Percentiles rank a stretch among this genome's conserved stretches.
Conservation (phyloP, 352 stramenopile genomes). For the Lagenidium sp. region DNA sequence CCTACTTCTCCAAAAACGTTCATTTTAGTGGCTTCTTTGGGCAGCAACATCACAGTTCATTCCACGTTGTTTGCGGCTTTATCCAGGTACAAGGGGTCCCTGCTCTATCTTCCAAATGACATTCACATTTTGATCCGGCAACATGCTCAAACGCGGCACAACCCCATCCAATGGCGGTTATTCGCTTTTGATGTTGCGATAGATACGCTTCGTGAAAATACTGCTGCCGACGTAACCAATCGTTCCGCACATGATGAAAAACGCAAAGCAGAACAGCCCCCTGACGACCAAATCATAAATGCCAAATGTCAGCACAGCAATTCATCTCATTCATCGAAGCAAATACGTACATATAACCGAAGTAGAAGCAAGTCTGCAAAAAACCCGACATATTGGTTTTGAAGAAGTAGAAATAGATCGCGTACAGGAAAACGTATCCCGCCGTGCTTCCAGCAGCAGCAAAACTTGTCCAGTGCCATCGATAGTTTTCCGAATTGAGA, state of each 20-base stretch:
- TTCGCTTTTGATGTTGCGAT: constrained; percentile 94
- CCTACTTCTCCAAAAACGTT: too few relatives aligned
- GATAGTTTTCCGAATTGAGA: constrained; percentile 98
- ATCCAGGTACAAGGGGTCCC: too few relatives aligned
- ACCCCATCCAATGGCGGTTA: constrained; percentile 24
- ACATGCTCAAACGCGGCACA: too few relatives aligned
- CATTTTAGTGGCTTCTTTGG: too few relatives aligned
- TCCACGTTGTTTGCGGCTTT: too few relatives aligned
- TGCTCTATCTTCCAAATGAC: too few relatives aligned
- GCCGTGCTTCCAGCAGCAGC: constrained; percentile 90
- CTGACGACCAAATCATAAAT: constrained; percentile 21
- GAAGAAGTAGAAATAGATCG: constrained; percentile 99
- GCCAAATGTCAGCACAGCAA: background rate
- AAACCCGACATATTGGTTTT: constrained; percentile 99
- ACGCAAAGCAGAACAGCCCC: constrained; percentile 87
- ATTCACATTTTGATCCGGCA: too few relatives aligned
- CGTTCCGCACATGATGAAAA: constrained; percentile 92
- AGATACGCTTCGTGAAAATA: constrained; percentile 93
- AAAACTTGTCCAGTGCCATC: constrained; percentile 99
- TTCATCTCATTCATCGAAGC: too few relatives aligned
- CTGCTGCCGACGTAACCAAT: constrained; percentile 88
- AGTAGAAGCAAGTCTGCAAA: constrained; percentile 98
- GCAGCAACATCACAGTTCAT: too few relatives aligned
- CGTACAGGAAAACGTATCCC: constrained; percentile 98
- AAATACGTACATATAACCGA: constrained; percentile 94